A percentile compares a stretch with the other conserved stretches of the same genome.
Evolutionary conservation across 2,329 filamentous ascomycete genomes (phyloP).

Genomic region (Xylaria sp.): DNA sequence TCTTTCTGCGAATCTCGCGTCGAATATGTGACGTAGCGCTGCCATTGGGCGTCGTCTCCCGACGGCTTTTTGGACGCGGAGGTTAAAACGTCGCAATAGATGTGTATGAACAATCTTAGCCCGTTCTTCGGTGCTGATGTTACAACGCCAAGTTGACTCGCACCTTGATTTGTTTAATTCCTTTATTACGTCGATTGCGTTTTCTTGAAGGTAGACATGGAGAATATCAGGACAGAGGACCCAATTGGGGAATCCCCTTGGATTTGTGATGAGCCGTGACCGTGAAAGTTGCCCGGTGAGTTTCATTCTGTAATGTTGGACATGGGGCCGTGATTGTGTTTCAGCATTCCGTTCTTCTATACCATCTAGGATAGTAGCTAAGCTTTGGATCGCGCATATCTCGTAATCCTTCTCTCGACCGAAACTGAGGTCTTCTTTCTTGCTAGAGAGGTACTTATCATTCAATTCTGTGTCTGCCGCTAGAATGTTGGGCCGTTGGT

Average conservation of each 20-base stretch:
- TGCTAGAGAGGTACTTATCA: background rate
- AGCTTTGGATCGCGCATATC: slow-evolving; percentile 1
- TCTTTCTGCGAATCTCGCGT: background rate
- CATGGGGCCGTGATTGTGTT: background rate
- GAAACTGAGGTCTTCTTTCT: background rate
- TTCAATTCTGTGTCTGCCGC: background rate
- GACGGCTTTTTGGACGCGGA: background rate
- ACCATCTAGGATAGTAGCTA: slow-evolving; percentile 1
- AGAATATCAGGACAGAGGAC: slow-evolving; percentile 1
- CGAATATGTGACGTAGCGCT: background rate
- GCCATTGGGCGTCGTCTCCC: background rate
- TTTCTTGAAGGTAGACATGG: background rate
- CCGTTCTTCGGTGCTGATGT: background rate
- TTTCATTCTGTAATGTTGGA: background rate
- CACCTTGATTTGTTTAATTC: background rate
- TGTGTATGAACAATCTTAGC: background rate
- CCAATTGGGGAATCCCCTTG: background rate
- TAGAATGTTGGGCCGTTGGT: background rate
- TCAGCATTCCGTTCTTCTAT: background rate
- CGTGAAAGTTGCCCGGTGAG: background rate
- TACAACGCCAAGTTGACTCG: background rate
- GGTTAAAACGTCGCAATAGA: background rate
- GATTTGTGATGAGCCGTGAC: background rate
- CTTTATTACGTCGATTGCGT: background rate
- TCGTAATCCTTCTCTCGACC: background rate